phyloP scores from a whole-genome alignment of 140 eudicot species.

The Anethum foeniculum region DNA sequence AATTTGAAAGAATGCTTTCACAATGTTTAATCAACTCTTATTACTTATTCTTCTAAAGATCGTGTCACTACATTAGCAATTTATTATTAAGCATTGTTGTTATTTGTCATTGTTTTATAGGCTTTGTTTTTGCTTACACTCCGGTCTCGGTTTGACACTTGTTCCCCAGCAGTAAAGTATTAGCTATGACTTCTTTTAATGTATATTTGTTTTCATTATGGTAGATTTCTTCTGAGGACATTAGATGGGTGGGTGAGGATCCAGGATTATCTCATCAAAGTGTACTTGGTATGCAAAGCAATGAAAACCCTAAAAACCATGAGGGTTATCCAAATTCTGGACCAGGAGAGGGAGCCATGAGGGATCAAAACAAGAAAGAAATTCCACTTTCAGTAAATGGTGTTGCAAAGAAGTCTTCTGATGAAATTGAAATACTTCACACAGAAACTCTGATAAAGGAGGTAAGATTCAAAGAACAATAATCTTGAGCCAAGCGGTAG shows the following conservation, averaged over 20 bases:
- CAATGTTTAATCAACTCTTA: not conserved
- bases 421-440: constrained; percentile 41
- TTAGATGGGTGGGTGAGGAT: constrained; percentile 82
- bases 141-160: not conserved
- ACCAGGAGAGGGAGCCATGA: constrained; percentile 25
- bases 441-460: constrained; percentile 47
- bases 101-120: not conserved
- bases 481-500: not conserved
- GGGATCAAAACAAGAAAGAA: constrained; percentile 11
- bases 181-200: not conserved
- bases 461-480: constrained; percentile 16
- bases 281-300: constrained; percentile 33
- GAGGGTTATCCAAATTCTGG: constrained; percentile 32
- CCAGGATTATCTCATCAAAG: constrained; percentile 42
- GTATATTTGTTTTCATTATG: not conserved
- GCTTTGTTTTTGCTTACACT: not conserved
- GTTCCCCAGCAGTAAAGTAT: not conserved
- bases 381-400: constrained; percentile 27
- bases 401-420: constrained; percentile 26
- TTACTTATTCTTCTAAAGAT: not conserved
- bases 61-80: not conserved
- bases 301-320: constrained; percentile 26
- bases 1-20: not conserved
- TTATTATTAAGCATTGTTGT: not conserved
- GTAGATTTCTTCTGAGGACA: constrained; percentile 82